These are phyloP conservation scores for Aspergillus luchuensis DNA, from an alignment of 2,329 filamentous ascomycete genomes.

Conservation along the genomic window DNA sequence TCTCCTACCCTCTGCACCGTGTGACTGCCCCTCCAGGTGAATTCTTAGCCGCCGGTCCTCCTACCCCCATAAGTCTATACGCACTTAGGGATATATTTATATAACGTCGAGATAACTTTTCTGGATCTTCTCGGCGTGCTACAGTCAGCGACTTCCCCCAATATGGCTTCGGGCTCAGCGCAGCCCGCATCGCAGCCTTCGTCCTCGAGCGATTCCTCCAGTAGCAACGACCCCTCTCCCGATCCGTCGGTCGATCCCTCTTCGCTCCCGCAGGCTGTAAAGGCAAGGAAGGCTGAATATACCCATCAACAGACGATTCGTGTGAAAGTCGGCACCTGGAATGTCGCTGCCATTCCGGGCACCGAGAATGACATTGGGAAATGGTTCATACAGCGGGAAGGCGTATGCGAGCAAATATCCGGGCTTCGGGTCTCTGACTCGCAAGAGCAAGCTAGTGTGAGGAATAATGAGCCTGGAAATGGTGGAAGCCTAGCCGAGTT, in stretches of 20 bases:
- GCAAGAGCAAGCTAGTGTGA: slow-evolving; percentile 23
- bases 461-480: slow-evolving; percentile 14
- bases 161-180: slow-evolving; percentile 19
- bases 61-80: neutral
- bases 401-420: slow-evolving; percentile 65
- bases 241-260: slow-evolving; percentile 32
- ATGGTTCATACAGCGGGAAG: slow-evolving; percentile 84
- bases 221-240: slow-evolving; percentile 20
- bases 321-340: slow-evolving; percentile 94
- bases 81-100: neutral
- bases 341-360: slow-evolving; percentile 80
- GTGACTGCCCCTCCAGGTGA: slow-evolving; percentile 7
- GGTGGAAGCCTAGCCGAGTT: slow-evolving; percentile 31
- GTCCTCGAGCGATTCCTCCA: slow-evolving; percentile 15
- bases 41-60: neutral
- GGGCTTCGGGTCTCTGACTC: slow-evolving; percentile 47
- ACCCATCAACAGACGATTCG: slow-evolving; percentile 71
- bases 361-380: slow-evolving; percentile 83
- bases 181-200: slow-evolving; percentile 10
- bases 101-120: neutral
- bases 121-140: neutral
- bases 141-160: neutral
- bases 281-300: slow-evolving; percentile 77
- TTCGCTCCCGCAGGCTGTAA: slow-evolving; percentile 61
- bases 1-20: slow-evolving; percentile 15